Evolutionary conservation across 495 filamentous ascomycete species (phyloP), one percentile per base, ranked within the genome.

Genomic region (Hypoxylon cercidicola): DNA sequence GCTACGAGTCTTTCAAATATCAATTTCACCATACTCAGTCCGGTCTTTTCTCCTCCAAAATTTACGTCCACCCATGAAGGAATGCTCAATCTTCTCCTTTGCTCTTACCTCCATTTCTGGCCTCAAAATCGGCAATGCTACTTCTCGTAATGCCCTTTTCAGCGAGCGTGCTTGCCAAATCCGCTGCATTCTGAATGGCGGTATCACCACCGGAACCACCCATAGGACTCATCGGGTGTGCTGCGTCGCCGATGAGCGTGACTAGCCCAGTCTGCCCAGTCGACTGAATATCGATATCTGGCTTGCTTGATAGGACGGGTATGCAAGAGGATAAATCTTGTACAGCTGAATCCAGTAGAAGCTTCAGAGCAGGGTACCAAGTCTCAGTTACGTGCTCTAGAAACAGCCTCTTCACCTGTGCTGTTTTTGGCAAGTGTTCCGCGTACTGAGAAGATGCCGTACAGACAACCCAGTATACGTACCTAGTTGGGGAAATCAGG

Each of bases 261-360:
- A 75, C 66, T 13, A 19, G 41, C 13, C 64, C 60, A 21, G 62
- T 52, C 28, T 53, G 53, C 8, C 58, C 55, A 47, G 59, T 23
- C 20, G 60, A 63, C 7, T 39, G 49, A 12, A 70, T 13, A 35
- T 59, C 70, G 15, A 81, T 68, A 18, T 78, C 67, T n/a, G 75
- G 77, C 46, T 61, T 65, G 6, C 75, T 79, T 6, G 80, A 82
- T 30, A 75, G 28, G 25, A 81, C 61, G 1, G 74, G 71, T 18
- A 77, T 46, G 18, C 74, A 71, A 7, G 77, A 72, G 0, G 71
- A 72, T 32, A 75, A 69, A 20, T 67, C 60, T 16, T 45, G 32
- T 46, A 72, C 67, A 34, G 79, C 79, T n/a, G 74, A 64, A 11
- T 74, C 67, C 18, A 82, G 60, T 6, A 84, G 35, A 1, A 72